Evolutionary conservation across 2,329 filamentous ascomycete genomes (phyloP).

Genomic region (Paramyrothecium roridum): DNA sequence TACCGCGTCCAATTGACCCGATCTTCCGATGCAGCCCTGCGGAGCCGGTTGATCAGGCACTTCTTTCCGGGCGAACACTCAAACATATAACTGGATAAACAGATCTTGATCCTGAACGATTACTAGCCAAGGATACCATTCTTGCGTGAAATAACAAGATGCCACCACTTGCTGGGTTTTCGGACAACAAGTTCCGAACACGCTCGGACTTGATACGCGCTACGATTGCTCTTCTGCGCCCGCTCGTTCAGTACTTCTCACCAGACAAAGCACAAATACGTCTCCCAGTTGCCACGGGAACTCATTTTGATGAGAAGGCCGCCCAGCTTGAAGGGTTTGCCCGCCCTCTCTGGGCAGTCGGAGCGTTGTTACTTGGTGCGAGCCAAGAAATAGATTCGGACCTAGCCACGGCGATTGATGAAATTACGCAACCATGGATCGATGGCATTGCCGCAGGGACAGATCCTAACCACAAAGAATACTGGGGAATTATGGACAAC

Average conservation of each 20-base stretch:
- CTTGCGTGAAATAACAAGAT: constrained; percentile 18
- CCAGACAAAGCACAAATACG: constrained; percentile 28
- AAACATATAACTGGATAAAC: too few species aligned
- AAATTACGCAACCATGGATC: constrained; percentile 24
- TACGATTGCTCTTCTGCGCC: constrained; percentile 27
- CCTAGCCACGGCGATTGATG: not conserved
- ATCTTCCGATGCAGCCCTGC: too few species aligned
- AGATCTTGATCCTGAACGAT: too few species aligned
- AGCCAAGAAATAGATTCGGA: constrained; percentile 20
- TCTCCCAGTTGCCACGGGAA: constrained; percentile 31
- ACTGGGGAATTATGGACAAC: constrained; percentile 44
- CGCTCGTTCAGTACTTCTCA: constrained; percentile 29
- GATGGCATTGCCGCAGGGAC: constrained; percentile 25
- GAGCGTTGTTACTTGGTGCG: constrained; percentile 34
- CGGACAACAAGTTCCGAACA: constrained; percentile 33
- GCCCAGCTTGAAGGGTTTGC: constrained; percentile 45
- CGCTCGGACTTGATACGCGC: constrained; percentile 32
- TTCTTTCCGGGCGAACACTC: too few species aligned
- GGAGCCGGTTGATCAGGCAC: too few species aligned
- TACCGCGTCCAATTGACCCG: too few species aligned
- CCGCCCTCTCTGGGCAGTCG: constrained; percentile 32
- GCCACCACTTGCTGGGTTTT: constrained; percentile 35
- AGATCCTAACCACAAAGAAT: constrained; percentile 30
- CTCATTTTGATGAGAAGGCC: constrained; percentile 40
- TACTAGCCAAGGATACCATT: not conserved